Evolutionary conservation across 352 stramenopile species (phyloP).

Genomic region (Albugo laibachii): DNA sequence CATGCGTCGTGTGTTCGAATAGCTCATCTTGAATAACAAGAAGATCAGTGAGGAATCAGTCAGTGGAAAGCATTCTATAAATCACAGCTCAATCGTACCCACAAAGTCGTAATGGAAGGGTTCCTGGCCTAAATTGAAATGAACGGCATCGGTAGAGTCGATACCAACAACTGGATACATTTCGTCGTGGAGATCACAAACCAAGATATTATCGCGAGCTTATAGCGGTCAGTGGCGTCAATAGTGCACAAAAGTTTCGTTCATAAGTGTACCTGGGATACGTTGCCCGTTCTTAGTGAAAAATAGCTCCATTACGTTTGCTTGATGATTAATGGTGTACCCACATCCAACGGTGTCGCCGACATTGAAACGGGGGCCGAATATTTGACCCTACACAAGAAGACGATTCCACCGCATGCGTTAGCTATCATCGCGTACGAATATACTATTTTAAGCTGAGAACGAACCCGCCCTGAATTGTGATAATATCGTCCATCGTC

Average conservation of each 20-base stretch:
- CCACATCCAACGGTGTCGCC: constrained; percentile 60
- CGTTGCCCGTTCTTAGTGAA: constrained; percentile 55
- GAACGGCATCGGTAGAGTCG: constrained; percentile 52
- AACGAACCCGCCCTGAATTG: constrained; percentile 18
- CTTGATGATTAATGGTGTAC: constrained; percentile 19
- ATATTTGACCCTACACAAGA: constrained; percentile 21
- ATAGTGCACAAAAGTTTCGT: neutral
- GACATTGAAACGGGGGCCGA: constrained; percentile 32
- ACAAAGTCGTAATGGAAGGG: constrained; percentile 35
- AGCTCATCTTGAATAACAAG: no score
- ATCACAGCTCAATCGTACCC: constrained; percentile 12
- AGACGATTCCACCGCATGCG: no score
- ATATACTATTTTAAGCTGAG: no score
- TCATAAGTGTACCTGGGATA: constrained; percentile 14
- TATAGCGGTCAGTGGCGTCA: no score
- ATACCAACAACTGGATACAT: constrained; percentile 70
- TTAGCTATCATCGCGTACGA: no score
- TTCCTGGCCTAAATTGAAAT: constrained; percentile 69
- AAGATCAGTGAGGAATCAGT: no score
- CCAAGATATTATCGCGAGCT: constrained; percentile 16
- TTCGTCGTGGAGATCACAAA: constrained; percentile 15
- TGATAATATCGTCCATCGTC: constrained; percentile 59
- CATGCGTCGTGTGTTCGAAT: no score
- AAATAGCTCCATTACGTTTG: constrained; percentile 23
- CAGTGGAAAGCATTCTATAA: neutral